Evolutionary conservation across 495 filamentous ascomycete genomes (phyloP).

Genomic region (Trichoderma virens): DNA sequence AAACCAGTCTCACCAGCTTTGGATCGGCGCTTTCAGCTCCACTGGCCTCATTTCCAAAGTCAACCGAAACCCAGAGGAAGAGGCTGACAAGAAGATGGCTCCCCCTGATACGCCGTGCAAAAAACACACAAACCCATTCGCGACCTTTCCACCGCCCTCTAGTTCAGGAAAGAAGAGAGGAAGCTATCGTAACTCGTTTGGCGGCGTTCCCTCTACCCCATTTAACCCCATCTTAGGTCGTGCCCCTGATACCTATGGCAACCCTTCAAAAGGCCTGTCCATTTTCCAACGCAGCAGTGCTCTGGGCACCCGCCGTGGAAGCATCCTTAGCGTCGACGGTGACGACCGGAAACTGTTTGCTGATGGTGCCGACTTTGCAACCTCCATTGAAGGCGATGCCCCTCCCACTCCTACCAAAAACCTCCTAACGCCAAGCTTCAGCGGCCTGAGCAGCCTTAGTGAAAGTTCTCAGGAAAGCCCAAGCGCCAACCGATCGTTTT

Average conservation of each 20-base stretch:
- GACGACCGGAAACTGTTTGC: slow-evolving; percentile 53
- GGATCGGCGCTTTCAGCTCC: slow-evolving; percentile 72
- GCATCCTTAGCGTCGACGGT: slow-evolving; percentile 69
- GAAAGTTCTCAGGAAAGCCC: slow-evolving; percentile 26
- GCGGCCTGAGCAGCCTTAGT: slow-evolving; percentile 16
- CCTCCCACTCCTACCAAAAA: slow-evolving; percentile 93
- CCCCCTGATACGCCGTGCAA: slow-evolving; percentile 91
- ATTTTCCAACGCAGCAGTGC: slow-evolving; percentile 29
- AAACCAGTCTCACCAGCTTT: slow-evolving; percentile 31
- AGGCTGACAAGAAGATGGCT: slow-evolving; percentile 50
- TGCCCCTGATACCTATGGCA: slow-evolving; percentile 27
- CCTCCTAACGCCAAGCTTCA: slow-evolving; percentile 26
- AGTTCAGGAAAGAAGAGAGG: slow-evolving; percentile 38
- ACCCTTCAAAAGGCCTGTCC: slow-evolving; percentile 30
- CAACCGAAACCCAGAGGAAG: slow-evolving; percentile 53
- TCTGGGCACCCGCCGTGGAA: slow-evolving; percentile 49
- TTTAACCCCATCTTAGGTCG: slow-evolving; percentile 46
- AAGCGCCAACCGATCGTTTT: slow-evolving; percentile 16
- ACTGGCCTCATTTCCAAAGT: slow-evolving; percentile 90
- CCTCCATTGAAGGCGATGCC: slow-evolving; percentile 56
- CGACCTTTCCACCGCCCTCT: slow-evolving; percentile 52
- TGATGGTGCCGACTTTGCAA: slow-evolving; percentile 50
- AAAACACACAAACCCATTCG: slow-evolving; percentile 57
- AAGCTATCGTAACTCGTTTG: slow-evolving; percentile 16
- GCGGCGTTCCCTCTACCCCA: slow-evolving; percentile 2